These are phyloP conservation scores for Pichia gijzeniarum DNA, from an alignment of 805 yeast genomes.

Conservation along the genomic window DNA sequence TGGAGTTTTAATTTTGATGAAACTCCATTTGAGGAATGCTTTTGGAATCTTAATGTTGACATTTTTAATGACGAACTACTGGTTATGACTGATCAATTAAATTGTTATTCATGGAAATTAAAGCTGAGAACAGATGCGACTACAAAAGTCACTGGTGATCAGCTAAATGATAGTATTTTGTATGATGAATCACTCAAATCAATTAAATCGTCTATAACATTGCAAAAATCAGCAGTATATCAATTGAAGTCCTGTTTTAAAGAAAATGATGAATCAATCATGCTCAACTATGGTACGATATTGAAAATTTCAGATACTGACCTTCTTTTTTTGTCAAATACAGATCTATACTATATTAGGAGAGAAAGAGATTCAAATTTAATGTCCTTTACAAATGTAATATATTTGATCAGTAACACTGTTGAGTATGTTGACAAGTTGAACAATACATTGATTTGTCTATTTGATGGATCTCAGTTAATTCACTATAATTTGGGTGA, in stretches of 20 bases:
- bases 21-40: constrained; percentile 22
- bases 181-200: constrained; percentile 3
- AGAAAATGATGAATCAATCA: constrained; percentile 17
- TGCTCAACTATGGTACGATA: constrained; percentile 23
- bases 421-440: constrained; percentile 30
- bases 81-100: constrained; percentile 28
- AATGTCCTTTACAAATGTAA: constrained; percentile 18
- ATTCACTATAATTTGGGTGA: constrained; percentile 27
- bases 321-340: constrained; percentile 24
- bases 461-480: constrained; percentile 31
- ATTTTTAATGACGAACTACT: constrained; percentile 23
- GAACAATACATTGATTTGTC: constrained; percentile 20
- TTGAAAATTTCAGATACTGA: constrained; percentile 26
- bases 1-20: constrained; percentile 32
- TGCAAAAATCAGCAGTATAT: constrained; percentile 23
- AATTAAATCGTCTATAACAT: constrained; percentile 9
- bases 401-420: constrained; percentile 19
- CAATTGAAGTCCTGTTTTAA: constrained; percentile 26
- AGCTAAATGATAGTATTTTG: not conserved
- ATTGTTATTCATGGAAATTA: constrained; percentile 32
- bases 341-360: constrained; percentile 26
- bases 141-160: constrained; percentile 2
- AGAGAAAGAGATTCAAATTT: constrained; percentile 14
- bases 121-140: constrained; percentile 2
- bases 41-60: constrained; percentile 27